Evolutionary conservation across 257 asterid genomes (phyloP), one percentile per base, ranked within the genome.

Genomic region (Anisodus tanguticus): DNA sequence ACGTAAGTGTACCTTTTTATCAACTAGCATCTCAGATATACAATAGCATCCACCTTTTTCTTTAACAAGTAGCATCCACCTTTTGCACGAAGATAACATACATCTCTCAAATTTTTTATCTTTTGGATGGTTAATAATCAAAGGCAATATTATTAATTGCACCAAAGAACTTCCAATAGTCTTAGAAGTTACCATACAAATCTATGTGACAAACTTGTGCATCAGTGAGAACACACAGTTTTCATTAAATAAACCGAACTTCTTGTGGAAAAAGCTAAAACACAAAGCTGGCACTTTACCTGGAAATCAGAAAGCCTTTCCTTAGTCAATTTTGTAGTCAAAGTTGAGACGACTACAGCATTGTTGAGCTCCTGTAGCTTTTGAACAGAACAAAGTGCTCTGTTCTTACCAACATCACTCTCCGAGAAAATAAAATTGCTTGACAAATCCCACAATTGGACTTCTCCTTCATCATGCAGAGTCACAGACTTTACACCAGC

Each of bases 401-500:
- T 94, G 88, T 94, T 95, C 90, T 91, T 94, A 17, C 98, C 97
- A 88, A 94, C 55, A 89, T 95, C 98, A 55, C 86, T 90, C 91
- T 95, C 98, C 2, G 98, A 87, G 91, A 94, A 95, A 84, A 90
- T 72, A 87, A 95, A 95, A 90, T 91, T 95, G 89, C 98, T 88
- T 5, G 98, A 94, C 90, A 95, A 85, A 87, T 95, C 98, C 98
- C 98, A 95, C 82, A 95, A 85, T 80, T 94, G 97, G 82, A 95
- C 95, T 11, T 87, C 62, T 54, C 95, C 95, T 90, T 95, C 98
- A 86, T 95, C 98, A 55, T 95, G 97, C 90, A 95, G 87, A 6
- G 97, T 93, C 90, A 95, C 97, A 83, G 98, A 95, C 91, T 94
- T 95, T 80, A 95, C 97, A 76, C 98, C 98, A 66, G 98, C 98